Conservation (phyloP, 345 rosid genomes). For the Melaleuca alternifolia region DNA sequence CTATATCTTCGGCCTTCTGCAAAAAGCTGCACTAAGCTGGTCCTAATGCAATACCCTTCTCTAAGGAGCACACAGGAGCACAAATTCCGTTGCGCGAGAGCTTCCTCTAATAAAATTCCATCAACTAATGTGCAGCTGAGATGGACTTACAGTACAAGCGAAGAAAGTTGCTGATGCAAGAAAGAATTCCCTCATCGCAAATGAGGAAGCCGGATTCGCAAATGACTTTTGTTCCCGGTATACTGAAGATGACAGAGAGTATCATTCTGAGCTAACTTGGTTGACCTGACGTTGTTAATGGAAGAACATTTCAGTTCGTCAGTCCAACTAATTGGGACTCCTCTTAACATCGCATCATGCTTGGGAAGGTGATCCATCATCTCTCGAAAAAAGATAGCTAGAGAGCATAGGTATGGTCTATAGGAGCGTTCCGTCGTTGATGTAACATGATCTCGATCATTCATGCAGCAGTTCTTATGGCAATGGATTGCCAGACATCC, state of each 20-base stretch:
- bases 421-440: background rate
- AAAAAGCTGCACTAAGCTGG: background rate
- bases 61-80: background rate
- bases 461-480: background rate
- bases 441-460: background rate
- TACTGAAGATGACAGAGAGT: background rate
- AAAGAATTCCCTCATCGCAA: background rate
- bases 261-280: background rate
- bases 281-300: background rate
- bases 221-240: background rate
- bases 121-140: background rate
- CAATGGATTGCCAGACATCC: background rate
- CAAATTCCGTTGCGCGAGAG: background rate
- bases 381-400: background rate
- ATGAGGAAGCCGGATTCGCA: background rate
- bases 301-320: background rate
- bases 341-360: background rate
- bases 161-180: background rate
- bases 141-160: background rate
- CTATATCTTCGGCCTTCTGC: background rate
- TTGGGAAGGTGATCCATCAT: background rate
- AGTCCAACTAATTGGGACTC: background rate
- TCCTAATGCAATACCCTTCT: background rate
- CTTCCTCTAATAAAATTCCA: background rate
- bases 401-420: background rate